Evolutionary conservation across 2,329 filamentous ascomycete genomes (phyloP), one percentile per base, ranked within the genome.

Genomic region (Aureobasidium sp.): DNA sequence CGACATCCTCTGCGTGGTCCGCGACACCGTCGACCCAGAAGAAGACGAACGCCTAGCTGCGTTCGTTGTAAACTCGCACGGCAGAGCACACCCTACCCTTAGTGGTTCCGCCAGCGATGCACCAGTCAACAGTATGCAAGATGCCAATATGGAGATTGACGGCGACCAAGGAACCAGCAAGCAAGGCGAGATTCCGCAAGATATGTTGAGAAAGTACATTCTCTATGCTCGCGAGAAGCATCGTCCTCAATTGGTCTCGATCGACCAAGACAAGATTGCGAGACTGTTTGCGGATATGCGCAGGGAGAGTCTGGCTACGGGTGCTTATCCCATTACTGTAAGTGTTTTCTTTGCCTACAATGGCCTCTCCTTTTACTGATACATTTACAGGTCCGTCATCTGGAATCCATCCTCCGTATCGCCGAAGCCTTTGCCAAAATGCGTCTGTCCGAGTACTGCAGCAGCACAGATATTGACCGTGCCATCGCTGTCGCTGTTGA

Each of bases 311-410:
- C 78, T 97, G 64, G 92, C 92, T 1, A 99, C 94, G 27, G 94
- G 94, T 24, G 94, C 93, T 24, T 99, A 97, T 74, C 94, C 94
- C 5, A 99, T 99, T 66, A 99, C 94, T 29, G 94, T 97, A 82
- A 78, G 90, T 44, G 40, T 22, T 81, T 35, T 37, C 45, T 61
- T 68, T 73, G 58, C 70, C 65, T 60, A 24, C 24, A 24, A 24
- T 24, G 24, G 15, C 33, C 48, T 44, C 19, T 45, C 11, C 6
- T 49, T 49, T 49, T 49, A 33, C 47, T 49, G n/a, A 42, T 3
- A 11, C 3, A 6, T 29, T 14, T 31, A 24, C 67, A 96, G 91
- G 90, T 97, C 66, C 92, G 94, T 79, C 94, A 99, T 78, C 81
- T 99, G 37, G 94, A 99, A 82, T 93, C 93, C 65, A 97, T 97